Conservation (phyloP, 345 rosid species). For the Ailanthus altissimus region DNA sequence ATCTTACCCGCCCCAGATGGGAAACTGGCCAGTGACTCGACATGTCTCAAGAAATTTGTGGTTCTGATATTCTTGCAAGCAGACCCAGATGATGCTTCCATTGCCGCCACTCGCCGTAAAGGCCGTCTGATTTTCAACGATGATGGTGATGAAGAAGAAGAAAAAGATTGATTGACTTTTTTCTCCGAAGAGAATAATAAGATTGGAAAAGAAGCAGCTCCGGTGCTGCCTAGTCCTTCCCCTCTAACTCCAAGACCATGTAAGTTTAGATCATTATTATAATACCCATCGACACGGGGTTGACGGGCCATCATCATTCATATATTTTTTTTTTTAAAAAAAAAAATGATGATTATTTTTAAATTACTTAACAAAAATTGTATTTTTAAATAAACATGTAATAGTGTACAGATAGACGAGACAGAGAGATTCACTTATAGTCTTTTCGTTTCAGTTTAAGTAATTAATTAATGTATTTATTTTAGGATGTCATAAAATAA, state of each 20-base stretch:
- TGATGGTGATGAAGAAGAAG: no score
- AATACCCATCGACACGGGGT: not conserved
- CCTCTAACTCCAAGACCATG: not conserved
- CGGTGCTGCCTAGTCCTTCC: not conserved
- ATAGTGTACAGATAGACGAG: no score
- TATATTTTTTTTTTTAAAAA: not conserved
- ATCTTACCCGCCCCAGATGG: constrained; percentile 83
- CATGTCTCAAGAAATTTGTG: constrained; percentile 42
- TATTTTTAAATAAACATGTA: no score
- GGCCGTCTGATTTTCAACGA: not conserved
- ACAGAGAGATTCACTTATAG: no score
- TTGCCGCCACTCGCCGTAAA: not conserved
- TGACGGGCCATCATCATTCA: not conserved
- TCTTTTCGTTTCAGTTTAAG: no score
- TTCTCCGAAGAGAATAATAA: not conserved
- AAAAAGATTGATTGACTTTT: constrained; percentile 7
- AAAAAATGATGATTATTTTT: not conserved
- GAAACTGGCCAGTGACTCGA: constrained; percentile 54
- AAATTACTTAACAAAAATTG: no score
- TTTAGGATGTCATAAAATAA: no score
- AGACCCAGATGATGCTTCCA: constrained; percentile 9
- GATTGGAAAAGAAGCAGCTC: constrained; percentile 3
- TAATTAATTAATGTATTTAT: no score
- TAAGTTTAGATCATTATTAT: not conserved
- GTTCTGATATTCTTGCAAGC: constrained; percentile 12